Conservation (phyloP, 805 yeast species). For the Candida michaelii region DNA sequence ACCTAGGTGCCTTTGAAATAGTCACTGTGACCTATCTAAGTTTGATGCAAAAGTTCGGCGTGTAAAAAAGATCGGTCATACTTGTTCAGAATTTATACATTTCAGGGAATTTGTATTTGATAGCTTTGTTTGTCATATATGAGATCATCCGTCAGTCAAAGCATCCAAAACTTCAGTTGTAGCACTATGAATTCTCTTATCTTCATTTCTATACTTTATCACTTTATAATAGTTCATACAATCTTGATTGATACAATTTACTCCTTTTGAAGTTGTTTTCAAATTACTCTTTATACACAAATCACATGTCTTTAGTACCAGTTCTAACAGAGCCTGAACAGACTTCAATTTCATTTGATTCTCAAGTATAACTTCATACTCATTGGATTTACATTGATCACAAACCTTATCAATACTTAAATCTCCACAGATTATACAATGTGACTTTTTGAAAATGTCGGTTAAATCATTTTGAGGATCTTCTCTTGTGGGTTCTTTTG, state of each 20-base stretch:
- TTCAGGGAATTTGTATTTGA: no score
- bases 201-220: constrained; percentile 12
- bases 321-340: constrained; percentile 1
- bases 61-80: no score
- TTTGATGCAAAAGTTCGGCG: no score
- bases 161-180: no score
- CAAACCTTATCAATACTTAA: constrained; percentile 5
- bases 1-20: no score
- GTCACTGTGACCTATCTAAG: no score
- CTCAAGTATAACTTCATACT: constrained; percentile 1
- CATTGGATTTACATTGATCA: constrained; percentile 5
- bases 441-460: constrained; percentile 1
- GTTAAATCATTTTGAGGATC: background rate
- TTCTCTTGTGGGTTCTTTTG: background rate
- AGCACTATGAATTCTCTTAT: background rate
- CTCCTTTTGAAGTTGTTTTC: background rate
- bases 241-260: constrained; percentile 14
- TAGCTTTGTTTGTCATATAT: no score
- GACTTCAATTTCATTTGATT: constrained; percentile 5
- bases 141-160: no score
- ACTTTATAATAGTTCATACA: constrained; percentile 13
- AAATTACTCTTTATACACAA: constrained; percentile 9
- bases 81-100: no score
- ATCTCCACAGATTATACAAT: constrained; percentile 27
- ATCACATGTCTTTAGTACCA: constrained; percentile 7